Evolutionary conservation across 768 basidiomycete species (phyloP), one percentile per base, ranked within the genome.

Genomic region (Agrocybe praecox): DNA sequence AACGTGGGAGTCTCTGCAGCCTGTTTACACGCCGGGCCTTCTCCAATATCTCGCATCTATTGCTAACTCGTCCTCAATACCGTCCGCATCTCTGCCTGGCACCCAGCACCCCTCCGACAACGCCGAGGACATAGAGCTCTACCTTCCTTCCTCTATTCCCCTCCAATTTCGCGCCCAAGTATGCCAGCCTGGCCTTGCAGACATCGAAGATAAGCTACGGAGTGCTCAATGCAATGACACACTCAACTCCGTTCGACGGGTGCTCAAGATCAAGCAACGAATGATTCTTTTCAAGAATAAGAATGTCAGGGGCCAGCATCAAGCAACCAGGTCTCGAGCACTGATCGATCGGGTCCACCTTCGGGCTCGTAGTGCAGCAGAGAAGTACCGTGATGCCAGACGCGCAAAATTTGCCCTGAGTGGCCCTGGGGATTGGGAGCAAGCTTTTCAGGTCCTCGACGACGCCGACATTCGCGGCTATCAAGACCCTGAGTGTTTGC

Each of bases 1-100:
- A 2, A 21, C 26, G 0, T 65, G 62, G 62, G 62, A 61, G 42
- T 48, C 54, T 15, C 46, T 63, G 1, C 53, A 45, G 11, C 49
- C 56, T 2, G 51, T 63, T 19, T 65, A 61, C 21, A 59, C 63
- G 56, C 62, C 60, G 11, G 55, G 60, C 7, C 46, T 64, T 17
- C 52, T 55, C 2, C 52, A 58, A 33, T 53, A 53, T 33, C 19
- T 3, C 15, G 12, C n/a, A 4, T 29, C 18, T 18, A 12, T 1
- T 5, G 15, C 3, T 5, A 4, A 14, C 12, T 29, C 49, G 29
- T 29, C 32, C 21, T 50, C 49, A 17, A 45, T 32, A 12, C 33
- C 49, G 11, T 32, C 17, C 43, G 42, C 43, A 42, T 49, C 33
- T 19, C 21, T 36, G n/a, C n/a, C n/a, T n/a, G n/a, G n/a, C n/a